phyloP scores from a whole-genome alignment of 345 rosid genomes.

The Citrus medica region DNA sequence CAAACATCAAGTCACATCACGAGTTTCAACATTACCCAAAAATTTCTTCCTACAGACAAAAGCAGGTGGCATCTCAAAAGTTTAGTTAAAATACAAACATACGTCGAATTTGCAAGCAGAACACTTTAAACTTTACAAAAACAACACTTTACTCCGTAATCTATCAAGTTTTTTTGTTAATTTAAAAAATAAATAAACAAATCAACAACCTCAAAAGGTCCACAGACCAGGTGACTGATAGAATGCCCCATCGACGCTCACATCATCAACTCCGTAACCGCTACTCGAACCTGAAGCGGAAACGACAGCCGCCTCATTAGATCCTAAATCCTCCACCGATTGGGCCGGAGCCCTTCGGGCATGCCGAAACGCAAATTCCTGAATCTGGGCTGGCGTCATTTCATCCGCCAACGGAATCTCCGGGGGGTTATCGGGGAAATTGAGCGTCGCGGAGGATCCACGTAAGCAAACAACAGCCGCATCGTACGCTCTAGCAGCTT shows the following conservation, averaged over 20 bases:
- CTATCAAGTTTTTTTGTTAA: background rate
- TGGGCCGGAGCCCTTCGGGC: conserved; percentile 12
- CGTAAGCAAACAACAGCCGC: conserved; percentile 57
- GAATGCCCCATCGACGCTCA: conserved; percentile 13
- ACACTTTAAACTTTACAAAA: background rate
- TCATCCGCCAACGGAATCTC: conserved; percentile 21
- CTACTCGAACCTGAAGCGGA: background rate
- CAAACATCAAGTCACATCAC: background rate
- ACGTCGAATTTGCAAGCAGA: background rate
- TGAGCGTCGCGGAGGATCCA: conserved; percentile 43
- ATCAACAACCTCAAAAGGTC: conserved; percentile 7
- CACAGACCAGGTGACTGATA: conserved; percentile 35
- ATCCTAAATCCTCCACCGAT: conserved; percentile 1
- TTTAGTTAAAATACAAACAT: background rate
- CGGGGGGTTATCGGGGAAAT: conserved; percentile 45
- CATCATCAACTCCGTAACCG: background rate
- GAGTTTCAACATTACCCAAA: background rate
- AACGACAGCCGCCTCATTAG: background rate
- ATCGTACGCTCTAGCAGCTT: conserved; percentile 69
- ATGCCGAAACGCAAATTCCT: conserved; percentile 40
- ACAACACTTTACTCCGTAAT: background rate
- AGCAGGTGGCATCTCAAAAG: background rate
- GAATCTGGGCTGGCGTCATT: conserved; percentile 37
- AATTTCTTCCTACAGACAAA: background rate
- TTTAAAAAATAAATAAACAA: background rate